Evolutionary conservation across 495 filamentous ascomycete genomes (phyloP), one percentile per base, ranked within the genome.

Genomic region (Trichoderma orchidacearum): DNA sequence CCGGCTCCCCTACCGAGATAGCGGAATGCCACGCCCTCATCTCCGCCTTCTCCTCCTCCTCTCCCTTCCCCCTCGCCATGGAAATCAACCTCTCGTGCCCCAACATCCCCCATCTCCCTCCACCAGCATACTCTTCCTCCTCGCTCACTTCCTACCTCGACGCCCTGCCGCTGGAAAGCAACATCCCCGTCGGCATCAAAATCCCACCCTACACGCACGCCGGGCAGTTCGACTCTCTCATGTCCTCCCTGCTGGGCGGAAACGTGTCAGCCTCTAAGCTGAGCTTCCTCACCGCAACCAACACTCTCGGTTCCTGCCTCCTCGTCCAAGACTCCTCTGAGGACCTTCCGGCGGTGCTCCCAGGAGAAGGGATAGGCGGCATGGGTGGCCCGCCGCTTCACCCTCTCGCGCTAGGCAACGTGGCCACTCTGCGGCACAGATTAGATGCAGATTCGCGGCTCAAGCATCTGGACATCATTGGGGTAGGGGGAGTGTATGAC

Each of bases 61-160:
- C 53, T 0, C 51, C 48, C 1, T 36, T 78, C 31, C 63, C 68
- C 1, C 62, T 87, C 4, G 75, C 77, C 17, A 75, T 86, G 68
- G 85, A 89, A 63, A 70, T 89, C 58, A 89, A 89, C 62, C 79
- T 89, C 45, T 82, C 77, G 59, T 89, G 85, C 61, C 85, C 85
- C 0, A 88, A 89, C 67, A 89, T 89, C 56, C 73, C 75, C 15
- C 62, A 70, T 41, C 75, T 75, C 29, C 85, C 85, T 0, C 85
- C 86, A 12, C 84, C 84, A 3, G 85, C 85, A 0, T 89, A 87
- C 66, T 72, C 73, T 7, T 61, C 66, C 8, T 38, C 57, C 0
- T 62, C 67, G 0, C 64, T 89, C 15, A 18, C 54, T 0, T 57
- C 62, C 17, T 87, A 86, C 60, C 64, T 88, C 3, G 29, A 45